Conservation (phyloP, 148 eudicot species). For the Rhododendron vialii region DNA sequence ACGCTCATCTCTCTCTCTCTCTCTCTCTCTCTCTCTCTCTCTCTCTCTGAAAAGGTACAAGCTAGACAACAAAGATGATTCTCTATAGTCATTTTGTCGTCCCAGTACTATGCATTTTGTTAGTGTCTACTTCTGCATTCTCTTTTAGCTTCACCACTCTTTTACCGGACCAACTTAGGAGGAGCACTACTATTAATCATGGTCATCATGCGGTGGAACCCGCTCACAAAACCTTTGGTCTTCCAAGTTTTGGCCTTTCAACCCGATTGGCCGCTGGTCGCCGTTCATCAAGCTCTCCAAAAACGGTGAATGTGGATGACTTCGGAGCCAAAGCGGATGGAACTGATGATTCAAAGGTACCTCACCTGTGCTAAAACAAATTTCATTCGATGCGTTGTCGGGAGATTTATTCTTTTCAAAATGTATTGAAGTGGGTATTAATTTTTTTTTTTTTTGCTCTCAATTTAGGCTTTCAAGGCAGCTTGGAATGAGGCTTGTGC, state of each 20-base stretch:
- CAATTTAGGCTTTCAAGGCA: constrained; percentile 53
- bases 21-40: too few species aligned
- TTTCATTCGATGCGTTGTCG: not conserved
- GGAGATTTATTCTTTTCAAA: not conserved
- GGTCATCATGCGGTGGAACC: not conserved
- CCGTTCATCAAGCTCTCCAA: constrained; percentile 8
- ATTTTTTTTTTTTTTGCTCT: not conserved
- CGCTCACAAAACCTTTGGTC: not conserved
- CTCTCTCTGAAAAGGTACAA: not conserved
- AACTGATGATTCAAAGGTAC: constrained; percentile 42
- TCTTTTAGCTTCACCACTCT: not conserved
- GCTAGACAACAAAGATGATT: constrained; percentile 13
- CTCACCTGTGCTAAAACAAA: not conserved
- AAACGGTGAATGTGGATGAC: constrained; percentile 39
- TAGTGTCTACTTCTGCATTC: not conserved
- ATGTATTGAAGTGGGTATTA: not conserved
- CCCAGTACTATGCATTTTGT: not conserved
- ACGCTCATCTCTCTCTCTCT: not conserved
- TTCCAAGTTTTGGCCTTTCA: not conserved
- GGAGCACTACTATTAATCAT: not conserved
- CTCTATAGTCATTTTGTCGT: not conserved
- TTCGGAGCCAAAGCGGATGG: constrained; percentile 31
- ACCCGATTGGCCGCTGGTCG: not conserved
- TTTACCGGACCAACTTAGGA: not conserved
- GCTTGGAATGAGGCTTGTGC: constrained; percentile 77